phyloP scores from a whole-genome alignment of 345 rosid genomes.

The Eucalyptus coolabah region DNA sequence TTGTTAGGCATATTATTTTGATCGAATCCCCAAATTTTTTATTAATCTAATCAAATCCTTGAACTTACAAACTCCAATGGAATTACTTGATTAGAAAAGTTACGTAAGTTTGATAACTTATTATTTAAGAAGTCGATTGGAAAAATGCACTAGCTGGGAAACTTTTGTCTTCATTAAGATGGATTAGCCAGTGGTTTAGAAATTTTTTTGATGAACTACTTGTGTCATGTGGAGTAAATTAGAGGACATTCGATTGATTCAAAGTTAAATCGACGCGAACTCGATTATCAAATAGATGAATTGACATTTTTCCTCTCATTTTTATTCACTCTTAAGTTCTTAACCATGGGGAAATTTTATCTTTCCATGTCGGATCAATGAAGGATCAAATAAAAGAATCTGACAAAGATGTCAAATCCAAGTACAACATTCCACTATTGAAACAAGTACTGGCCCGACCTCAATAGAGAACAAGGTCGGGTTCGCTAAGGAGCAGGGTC shows the following conservation, averaged over 20 bases:
- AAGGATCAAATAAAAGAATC: background rate
- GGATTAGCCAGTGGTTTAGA: background rate
- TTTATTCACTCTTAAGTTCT: background rate
- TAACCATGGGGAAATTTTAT: background rate
- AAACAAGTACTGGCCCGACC: background rate
- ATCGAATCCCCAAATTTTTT: background rate
- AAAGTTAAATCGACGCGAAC: background rate
- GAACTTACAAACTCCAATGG: background rate
- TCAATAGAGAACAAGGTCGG: constrained; percentile 13
- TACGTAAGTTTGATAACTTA: background rate
- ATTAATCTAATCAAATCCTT: background rate
- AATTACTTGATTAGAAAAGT: background rate
- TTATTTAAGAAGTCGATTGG: background rate
- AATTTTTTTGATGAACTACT: background rate
- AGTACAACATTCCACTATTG: background rate
- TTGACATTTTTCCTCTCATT: background rate
- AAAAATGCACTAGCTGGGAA: background rate
- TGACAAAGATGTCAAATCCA: background rate
- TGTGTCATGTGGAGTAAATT: background rate
- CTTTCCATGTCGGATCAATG: background rate
- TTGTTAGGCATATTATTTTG: background rate
- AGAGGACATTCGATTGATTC: background rate
- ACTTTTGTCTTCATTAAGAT: background rate
- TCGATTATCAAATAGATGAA: background rate
- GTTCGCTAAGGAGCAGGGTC: constrained; percentile 7